phyloP scores from a whole-genome alignment of 1,284 basidiomycete species.

The Leccinum huronense region DNA sequence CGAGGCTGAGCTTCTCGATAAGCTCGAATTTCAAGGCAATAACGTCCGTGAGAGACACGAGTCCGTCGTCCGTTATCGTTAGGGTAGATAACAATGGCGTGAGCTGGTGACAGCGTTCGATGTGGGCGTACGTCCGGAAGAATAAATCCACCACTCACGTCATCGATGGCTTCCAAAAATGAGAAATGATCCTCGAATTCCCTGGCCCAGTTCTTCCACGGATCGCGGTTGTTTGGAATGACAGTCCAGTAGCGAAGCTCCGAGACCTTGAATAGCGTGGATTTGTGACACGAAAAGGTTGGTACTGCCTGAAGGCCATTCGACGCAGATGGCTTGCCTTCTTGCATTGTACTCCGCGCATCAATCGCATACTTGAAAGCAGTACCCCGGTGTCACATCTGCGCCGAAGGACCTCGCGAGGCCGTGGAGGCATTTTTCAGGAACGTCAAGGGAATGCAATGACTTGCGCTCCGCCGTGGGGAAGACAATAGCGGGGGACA shows the following conservation, averaged over 20 bases:
- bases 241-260: constrained; percentile 41
- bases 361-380: not conserved
- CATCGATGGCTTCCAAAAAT: constrained; percentile 34
- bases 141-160: constrained; percentile 27
- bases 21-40: constrained; percentile 36
- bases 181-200: constrained; percentile 43
- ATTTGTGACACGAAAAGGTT: constrained; percentile 14
- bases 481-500: too few relatives aligned
- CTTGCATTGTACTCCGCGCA: not conserved
- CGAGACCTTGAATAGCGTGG: constrained; percentile 42
- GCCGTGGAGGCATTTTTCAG: constrained; percentile 62
- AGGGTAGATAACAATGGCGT: constrained; percentile 41
- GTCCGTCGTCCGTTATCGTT: constrained; percentile 53
- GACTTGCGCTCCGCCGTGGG: constrained; percentile 57
- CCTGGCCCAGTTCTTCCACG: constrained; percentile 42
- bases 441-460: constrained; percentile 74
- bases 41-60: constrained; percentile 42
- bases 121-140: too few relatives aligned
- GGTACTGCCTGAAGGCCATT: not conserved
- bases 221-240: constrained; percentile 36
- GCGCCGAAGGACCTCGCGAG: constrained; percentile 54
- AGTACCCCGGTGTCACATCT: constrained; percentile 67
- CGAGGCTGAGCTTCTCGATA: constrained; percentile 56
- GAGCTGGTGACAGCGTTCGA: constrained; percentile 10
- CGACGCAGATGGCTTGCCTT: not conserved